Evolutionary conservation across 2,329 filamentous ascomycete genomes (phyloP), one percentile per base, ranked within the genome.

Genomic region (Curvularia verruculosa): DNA sequence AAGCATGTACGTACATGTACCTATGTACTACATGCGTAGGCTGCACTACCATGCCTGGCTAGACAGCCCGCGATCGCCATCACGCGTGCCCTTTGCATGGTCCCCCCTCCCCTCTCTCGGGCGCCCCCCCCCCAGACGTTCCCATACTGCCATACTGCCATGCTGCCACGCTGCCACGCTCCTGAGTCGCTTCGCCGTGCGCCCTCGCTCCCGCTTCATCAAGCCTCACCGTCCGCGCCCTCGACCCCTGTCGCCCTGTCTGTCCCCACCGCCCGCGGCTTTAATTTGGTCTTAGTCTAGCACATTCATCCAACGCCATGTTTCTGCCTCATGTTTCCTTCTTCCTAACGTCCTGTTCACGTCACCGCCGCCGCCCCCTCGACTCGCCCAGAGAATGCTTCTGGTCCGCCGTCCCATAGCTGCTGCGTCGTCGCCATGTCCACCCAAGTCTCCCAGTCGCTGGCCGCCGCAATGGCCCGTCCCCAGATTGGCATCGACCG

Each of bases 401-500:
- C 61, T 71, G 69, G 66, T 53, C 65, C 63, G 44, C 56, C 45
- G 51, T 47, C 52, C 59, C 41, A 45, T 59, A 61, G 54, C 64
- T 51, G 46, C 58, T 59, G 52, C 58, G 58, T 52, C 64, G 50
- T 63, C 65, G 62, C 60, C 57, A 72, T 72, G 67, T 70, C 71
- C 58, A 66, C 67, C 68, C 64, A 73, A 54, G 64, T 73, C 62
- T 68, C 65, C 56, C 65, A 66, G 56, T 65, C 68, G 50, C 52
- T 68, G 64, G 67, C 65, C 54, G 60, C 65, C 58, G 74, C 79
- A 73, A 89, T 91, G 83, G 86, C 89, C 63, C 85, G 90, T 69
- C 89, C 89, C 26, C 89, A 91, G 80, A 88, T 93, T 70, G 89
- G 89, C 74, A 94, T 94, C 75, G 89, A 93, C 78, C 86, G 90